A percentile compares a stretch with the other conserved stretches of the same genome.
Evolutionary conservation across 2,329 filamentous ascomycete species (phyloP).

Genomic region (Pseudocercospora vitis): DNA sequence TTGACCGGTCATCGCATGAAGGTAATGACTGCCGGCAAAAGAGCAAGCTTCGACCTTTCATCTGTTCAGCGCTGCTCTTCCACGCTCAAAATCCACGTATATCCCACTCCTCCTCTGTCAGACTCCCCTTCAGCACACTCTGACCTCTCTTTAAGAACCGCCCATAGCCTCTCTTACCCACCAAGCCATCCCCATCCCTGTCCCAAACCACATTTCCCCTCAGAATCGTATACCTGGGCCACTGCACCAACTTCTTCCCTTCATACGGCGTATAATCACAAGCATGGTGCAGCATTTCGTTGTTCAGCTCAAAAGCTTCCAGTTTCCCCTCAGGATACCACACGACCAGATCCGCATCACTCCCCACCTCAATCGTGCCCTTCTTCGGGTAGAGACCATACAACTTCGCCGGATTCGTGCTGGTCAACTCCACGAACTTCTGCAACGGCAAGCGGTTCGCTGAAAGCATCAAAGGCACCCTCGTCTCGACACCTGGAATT

Average conservation of each 20-base stretch:
- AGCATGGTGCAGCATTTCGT: constrained; percentile 58
- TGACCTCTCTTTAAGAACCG: constrained; percentile 50
- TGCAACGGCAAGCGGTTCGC: constrained; percentile 45
- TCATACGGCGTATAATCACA: constrained; percentile 63
- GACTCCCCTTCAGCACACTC: constrained; percentile 37
- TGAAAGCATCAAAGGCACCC: constrained; percentile 51
- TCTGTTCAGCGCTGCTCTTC: too few relatives aligned
- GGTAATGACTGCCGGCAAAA: too few relatives aligned
- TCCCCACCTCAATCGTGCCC: constrained; percentile 52
- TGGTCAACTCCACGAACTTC: constrained; percentile 57
- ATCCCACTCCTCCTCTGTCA: constrained; percentile 25
- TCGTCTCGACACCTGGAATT: constrained; percentile 58
- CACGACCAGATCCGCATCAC: constrained; percentile 58
- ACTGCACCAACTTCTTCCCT: constrained; percentile 53
- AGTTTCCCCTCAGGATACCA: constrained; percentile 55
- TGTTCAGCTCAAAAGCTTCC: constrained; percentile 49
- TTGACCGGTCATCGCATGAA: too few relatives aligned
- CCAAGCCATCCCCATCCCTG: constrained; percentile 50
- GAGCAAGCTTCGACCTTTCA: too few relatives aligned
- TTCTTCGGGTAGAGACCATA: constrained; percentile 57
- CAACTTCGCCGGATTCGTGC: constrained; percentile 58
- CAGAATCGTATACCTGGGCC: constrained; percentile 60
- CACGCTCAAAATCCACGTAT: constrained; percentile 9
- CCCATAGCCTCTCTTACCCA: constrained; percentile 48
- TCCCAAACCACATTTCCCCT: constrained; percentile 59